phyloP scores from a whole-genome alignment of 140 eudicot species.

The Senecio squalidus region DNA sequence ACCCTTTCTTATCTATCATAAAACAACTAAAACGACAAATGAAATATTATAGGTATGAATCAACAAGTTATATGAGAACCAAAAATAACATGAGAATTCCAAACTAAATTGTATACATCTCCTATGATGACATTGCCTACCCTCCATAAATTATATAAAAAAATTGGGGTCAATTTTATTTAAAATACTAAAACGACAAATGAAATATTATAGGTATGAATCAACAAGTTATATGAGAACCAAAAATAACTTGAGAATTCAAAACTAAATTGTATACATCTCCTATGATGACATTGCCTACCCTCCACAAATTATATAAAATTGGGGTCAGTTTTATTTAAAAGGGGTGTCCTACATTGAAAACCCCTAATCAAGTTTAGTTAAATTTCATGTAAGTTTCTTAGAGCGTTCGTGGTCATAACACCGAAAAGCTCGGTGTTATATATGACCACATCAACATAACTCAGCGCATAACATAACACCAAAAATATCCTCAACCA shows the following conservation, averaged over 20 bases:
- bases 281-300: neutral
- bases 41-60: neutral
- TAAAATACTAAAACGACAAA: neutral
- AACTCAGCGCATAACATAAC: no score
- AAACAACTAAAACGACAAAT: neutral
- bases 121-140: neutral
- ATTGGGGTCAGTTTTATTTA: neutral
- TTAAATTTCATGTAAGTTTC: neutral
- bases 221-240: neutral
- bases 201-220: neutral
- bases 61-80: neutral
- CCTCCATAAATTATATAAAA: neutral
- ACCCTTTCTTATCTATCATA: no score
- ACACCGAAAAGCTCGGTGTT: no score
- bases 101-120: conserved; percentile 5
- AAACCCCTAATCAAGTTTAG: neutral
- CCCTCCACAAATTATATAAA: neutral
- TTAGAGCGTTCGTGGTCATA: no score
- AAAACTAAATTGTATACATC: conserved; percentile 7
- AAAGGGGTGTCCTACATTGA: neutral
- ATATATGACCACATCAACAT: no score
- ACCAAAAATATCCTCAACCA: no score
- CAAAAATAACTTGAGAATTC: conserved; percentile 3
- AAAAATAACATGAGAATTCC: conserved; percentile 6
- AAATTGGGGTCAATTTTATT: neutral